Evolutionary conservation across 192 early-diverging fungal species (phyloP), one percentile per base, ranked within the genome.

Genomic region (Linnemannia zychae): DNA sequence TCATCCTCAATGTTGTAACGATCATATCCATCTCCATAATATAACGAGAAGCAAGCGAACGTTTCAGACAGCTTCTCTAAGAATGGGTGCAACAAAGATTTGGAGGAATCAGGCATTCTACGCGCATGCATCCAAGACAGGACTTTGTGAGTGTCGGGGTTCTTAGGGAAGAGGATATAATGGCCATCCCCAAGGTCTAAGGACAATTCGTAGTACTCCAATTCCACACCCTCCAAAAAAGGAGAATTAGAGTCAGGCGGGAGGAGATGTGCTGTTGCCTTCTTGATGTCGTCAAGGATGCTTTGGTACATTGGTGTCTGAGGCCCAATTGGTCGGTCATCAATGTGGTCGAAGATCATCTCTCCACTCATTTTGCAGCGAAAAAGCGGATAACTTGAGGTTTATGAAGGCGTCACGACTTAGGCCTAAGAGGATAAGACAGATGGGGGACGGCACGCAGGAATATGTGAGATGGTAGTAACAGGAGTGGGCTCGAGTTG

Each of bases 331-430:
- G 18, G 69, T 46, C 9, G 44, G 47, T 44, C 40, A 44, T 71
- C 69, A 15, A 16, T 71, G 69, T 44, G 69, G n/a, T 71, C 38
- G 69, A 71, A 71, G 69, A 71, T 71, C 69, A 71, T 71, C 69
- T 71, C 69, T 71, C 69, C 69, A 47, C 69, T 44, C 69, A 71
- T 71, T 44, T 71, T n/a, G 69, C 66, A 71, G 47, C n/a, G 38
- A 47, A 47, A 44, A 71, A 47, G 36, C 40, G 4, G 36, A 46
- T 46, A 71, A 28, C 40, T 47, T 40, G 40, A 40, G 22, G 40
- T 4, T 34, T 71, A 28, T 71, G 15, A 71, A 71, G n/a, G 40
- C 40, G 69, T 71, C 22, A 71, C 69, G n/a, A 71, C n/a, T 44
- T 11, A 47, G 38, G 69, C 22, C 36, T 47, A 40, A 71, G 12